phyloP scores from a whole-genome alignment of 2,329 filamentous ascomycete genomes.

The Westerdykella aurantiaca region DNA sequence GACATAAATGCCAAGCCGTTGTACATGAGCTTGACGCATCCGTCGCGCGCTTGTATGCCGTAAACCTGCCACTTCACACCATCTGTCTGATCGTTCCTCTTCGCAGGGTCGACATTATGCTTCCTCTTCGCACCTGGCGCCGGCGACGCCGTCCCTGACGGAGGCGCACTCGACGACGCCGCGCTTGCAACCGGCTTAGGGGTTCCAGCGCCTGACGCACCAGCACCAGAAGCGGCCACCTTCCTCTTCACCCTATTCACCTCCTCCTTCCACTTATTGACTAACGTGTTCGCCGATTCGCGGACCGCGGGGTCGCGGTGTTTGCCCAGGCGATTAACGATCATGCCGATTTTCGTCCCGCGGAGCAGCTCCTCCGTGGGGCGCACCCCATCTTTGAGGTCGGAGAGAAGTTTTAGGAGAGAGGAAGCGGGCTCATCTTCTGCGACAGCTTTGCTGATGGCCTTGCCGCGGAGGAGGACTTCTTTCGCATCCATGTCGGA shows the following conservation, averaged over 20 bases:
- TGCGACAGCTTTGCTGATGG: conserved; percentile 70
- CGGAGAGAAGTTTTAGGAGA: conserved; percentile 68
- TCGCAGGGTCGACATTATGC: conserved; percentile 58
- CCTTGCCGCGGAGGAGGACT: conserved; percentile 69
- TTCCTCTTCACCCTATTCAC: conserved; percentile 53
- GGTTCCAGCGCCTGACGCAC: conserved; percentile 4
- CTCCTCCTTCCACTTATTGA: conserved; percentile 78
- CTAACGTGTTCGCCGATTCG: conserved; percentile 71
- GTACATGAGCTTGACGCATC: conserved; percentile 86
- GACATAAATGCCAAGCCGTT: conserved; percentile 79
- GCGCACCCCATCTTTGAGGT: conserved; percentile 71
- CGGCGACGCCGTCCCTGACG: conserved; percentile 38
- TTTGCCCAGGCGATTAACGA: conserved; percentile 77
- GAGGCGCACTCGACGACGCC: conserved; percentile 23
- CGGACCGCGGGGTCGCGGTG: conserved; percentile 71
- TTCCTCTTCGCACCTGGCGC: conserved; percentile 48
- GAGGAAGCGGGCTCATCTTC: conserved; percentile 68
- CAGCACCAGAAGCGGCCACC: conserved; percentile 13
- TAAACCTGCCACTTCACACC: conserved; percentile 73
- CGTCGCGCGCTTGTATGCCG: conserved; percentile 67
- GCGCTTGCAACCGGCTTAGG: conserved; percentile 5
- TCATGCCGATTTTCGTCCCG: conserved; percentile 84
- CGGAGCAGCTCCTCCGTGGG: conserved; percentile 87
- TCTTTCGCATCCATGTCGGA: conserved; percentile 71
- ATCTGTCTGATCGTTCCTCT: conserved; percentile 77